Evolutionary conservation across 2,329 filamentous ascomycete species (phyloP), one percentile per base, ranked within the genome.

Genomic region (Pseudophaeomoniella oleicola): DNA sequence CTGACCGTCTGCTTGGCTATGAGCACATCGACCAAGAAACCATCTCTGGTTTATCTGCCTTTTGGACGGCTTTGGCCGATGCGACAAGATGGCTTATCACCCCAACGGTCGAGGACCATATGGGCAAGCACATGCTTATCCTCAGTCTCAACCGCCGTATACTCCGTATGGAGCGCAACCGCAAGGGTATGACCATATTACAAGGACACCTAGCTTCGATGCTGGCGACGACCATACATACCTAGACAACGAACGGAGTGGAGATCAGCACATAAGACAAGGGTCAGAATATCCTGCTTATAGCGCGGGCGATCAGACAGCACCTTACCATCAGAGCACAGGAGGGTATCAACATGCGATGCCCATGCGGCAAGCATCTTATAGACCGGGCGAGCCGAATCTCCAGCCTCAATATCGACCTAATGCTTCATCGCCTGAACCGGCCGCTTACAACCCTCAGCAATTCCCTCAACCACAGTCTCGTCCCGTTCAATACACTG

Each of bases 171-270:
- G 49, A 55, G 59, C 46, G 40, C 55, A 50, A 40, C 51, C 57
- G 29, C 60, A 58, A 37, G 55, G 57, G 36, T 56, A 49, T 38
- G 56, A 57, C 36, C 53, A 53, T 39, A 49, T 56, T 31, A 53
- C 63, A 43, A 59, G 58, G 40, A 70, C 74, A 44, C 70, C 72
- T 34, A 87, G 80, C 61, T 85, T 82, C 62, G 78, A 85, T 54
- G 73, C 68, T 46, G 81, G 78, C 44, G 82, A 88, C 55, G 81
- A 87, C 53, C 63, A 66, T 35, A 58, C 63, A 34, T 72, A 74
- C 37, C 59, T 59, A 38, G 54, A 59, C 39, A 38, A 52, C 6
- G 36, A 50, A 4, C 44, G 46, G 30, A 43, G 44, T 16, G 43
- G 46, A 29, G 45, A 47, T 32, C 19, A 27, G 22, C n/a, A 27